Percentiles rank a stretch among this genome's conserved stretches.
phyloP scores from a whole-genome alignment of 768 basidiomycete genomes.

The Coprinopsis marcescibilis region DNA sequence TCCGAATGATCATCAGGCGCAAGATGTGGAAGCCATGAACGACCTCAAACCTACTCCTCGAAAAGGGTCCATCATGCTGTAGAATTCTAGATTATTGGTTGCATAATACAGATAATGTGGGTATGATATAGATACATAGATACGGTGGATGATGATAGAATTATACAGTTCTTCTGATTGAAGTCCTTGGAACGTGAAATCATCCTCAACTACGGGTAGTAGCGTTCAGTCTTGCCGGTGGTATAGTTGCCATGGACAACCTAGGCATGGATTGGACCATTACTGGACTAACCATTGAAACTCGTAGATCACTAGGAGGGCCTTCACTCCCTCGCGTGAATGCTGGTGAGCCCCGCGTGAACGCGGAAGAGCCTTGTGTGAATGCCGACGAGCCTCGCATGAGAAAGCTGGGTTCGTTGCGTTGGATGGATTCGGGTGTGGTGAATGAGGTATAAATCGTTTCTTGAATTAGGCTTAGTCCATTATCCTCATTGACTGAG shows the following conservation, averaged over 20 bases:
- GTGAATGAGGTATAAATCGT: slow-evolving; percentile 32
- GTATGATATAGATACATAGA: background rate
- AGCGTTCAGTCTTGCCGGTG: too few species aligned
- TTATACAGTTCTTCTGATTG: too few species aligned
- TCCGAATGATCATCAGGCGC: slow-evolving; percentile 46
- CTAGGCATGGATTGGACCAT: background rate
- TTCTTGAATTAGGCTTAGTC: slow-evolving; percentile 14
- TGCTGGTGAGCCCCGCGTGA: slow-evolving; percentile 20
- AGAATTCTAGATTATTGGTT: background rate
- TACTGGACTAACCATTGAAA: slow-evolving; percentile 11
- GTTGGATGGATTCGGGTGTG: slow-evolving; percentile 29
- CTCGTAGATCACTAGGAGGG: slow-evolving; percentile 16
- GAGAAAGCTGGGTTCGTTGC: slow-evolving; percentile 21
- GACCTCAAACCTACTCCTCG: slow-evolving; percentile 1
- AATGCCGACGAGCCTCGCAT: slow-evolving; percentile 18
- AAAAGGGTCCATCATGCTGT: too few species aligned
- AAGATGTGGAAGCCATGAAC: slow-evolving; percentile 71
- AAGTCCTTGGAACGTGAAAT: background rate
- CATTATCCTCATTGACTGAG: background rate
- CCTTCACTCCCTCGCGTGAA: slow-evolving; percentile 22
- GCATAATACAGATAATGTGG: background rate
- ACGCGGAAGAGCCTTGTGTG: too few species aligned
- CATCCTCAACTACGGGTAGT: background rate
- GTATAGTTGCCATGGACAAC: background rate
- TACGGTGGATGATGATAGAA: background rate